A percentile compares a stretch with the other conserved stretches of the same genome.
Conservation (phyloP, 1,284 basidiomycete species). For the Microbotryum violaceum region DNA sequence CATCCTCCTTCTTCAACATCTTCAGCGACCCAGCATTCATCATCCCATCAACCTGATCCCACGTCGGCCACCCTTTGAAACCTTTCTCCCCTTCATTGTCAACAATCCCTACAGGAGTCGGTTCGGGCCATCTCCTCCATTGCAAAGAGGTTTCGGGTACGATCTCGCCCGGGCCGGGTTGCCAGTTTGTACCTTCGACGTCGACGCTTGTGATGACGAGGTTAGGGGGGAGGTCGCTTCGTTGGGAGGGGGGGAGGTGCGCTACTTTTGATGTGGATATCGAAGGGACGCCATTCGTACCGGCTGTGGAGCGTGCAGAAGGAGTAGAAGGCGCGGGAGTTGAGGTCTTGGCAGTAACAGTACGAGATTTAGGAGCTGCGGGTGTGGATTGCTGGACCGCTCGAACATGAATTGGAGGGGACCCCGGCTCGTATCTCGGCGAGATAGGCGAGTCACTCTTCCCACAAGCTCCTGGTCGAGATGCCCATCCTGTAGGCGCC, state of each 20-base stretch:
- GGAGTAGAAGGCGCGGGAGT: not conserved
- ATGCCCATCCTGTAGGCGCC: too few relatives aligned
- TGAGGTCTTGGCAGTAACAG: not conserved
- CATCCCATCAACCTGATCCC: too few relatives aligned
- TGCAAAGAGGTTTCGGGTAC: conserved; percentile 17
- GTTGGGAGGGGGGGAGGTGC: conserved; percentile 1
- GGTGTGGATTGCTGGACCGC: conserved; percentile 1
- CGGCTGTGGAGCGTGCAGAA: too few relatives aligned
- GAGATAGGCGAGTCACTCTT: too few relatives aligned
- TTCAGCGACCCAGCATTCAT: too few relatives aligned
- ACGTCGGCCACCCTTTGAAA: not conserved
- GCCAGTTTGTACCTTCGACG: conserved; percentile 26
- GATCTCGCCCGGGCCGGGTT: conserved; percentile 12
- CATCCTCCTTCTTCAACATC: too few relatives aligned
- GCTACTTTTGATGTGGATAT: too few relatives aligned
- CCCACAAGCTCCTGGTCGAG: too few relatives aligned
- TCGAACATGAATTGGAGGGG: not conserved
- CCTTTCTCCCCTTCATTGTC: not conserved
- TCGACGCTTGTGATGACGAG: conserved; percentile 29
- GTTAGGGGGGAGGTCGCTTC: conserved; percentile 24
- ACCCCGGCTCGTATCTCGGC: too few relatives aligned
- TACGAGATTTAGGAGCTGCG: not conserved
- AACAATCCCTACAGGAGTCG: not conserved
- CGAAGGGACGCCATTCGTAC: too few relatives aligned
- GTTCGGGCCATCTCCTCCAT: not conserved